These are phyloP conservation scores for Coemansia sp. DNA, from an alignment of 192 early-diverging fungal genomes.

Conservation along the genomic window DNA sequence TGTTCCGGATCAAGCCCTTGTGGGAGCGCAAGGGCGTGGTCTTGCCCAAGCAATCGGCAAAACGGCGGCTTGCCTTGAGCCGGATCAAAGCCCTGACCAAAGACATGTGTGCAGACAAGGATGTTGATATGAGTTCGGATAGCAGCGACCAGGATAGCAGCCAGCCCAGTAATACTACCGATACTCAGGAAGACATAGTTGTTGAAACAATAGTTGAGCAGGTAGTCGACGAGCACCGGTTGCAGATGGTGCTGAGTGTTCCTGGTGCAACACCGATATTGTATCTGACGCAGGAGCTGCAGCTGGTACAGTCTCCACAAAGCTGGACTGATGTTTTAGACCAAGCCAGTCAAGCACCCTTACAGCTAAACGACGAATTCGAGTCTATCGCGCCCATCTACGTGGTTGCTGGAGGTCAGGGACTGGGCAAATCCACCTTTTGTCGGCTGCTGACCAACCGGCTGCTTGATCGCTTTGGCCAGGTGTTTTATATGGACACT, in stretches of 20 bases:
- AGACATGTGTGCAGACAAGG: background rate
- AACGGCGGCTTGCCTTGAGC: slow-evolving; percentile 19
- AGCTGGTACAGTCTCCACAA: slow-evolving; percentile 33
- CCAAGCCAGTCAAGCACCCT: slow-evolving; percentile 15
- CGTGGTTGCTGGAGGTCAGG: slow-evolving; percentile 73
- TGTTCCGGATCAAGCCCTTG: slow-evolving; percentile 27
- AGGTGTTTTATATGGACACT: slow-evolving; percentile 83
- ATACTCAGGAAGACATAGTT: slow-evolving; percentile 16
- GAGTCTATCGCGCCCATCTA: slow-evolving; percentile 52
- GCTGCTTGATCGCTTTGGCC: slow-evolving; percentile 63
- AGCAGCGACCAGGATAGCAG: background rate
- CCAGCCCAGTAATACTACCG: slow-evolving; percentile 5
- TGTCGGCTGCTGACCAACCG: slow-evolving; percentile 73
- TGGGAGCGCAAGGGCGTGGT: slow-evolving; percentile 11
- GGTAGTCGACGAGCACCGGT: background rate
- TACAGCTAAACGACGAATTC: slow-evolving; percentile 36
- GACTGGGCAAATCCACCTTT: slow-evolving; percentile 90
- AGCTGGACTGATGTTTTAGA: slow-evolving; percentile 41
- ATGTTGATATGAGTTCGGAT: background rate
- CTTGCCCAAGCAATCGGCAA: slow-evolving; percentile 12
- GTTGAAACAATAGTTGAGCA: slow-evolving; percentile 1
- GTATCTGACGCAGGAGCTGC: slow-evolving; percentile 27
- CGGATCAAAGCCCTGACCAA: slow-evolving; percentile 10
- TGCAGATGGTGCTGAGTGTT: background rate
- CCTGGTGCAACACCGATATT: slow-evolving; percentile 9